Evolutionary conservation across 257 asterid genomes (phyloP), one percentile per base, ranked within the genome.

Genomic region (Coffea canephora): DNA sequence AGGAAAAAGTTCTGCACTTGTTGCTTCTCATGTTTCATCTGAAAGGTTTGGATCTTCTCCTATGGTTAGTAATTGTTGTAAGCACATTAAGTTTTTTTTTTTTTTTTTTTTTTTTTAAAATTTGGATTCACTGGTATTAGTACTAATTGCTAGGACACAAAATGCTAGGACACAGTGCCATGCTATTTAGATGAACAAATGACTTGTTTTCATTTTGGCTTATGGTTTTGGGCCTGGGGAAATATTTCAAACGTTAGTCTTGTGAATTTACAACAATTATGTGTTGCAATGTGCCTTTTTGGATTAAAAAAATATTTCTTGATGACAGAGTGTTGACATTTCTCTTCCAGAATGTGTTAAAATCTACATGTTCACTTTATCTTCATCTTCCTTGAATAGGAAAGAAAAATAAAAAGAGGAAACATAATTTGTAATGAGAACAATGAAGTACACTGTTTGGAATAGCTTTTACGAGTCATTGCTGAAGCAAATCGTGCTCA

Each of bases 41-140:
- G 96, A 90, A 81, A 92, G 99, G 99, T 96, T 41, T 83, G 80
- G 21, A 59, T 39, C 52, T 72, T 79, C 57, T 61, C 81, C 8
- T 79, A 61, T 81, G 45, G 75, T 83, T 79, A 61, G 75, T 82
- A 75, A 76, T 59, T 76, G 68, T 50, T 48, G 62, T 4, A 49
- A 27, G 27, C 15, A 5, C 19, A 31, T 50, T 57, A 23, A 71
- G 19, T 15, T 23, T 25, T 31, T n/a, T 27, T 71, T 45, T 57
- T 52, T 52, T 12, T 52, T 12, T 71, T 4, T 39, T 4, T 39
- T 39, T 39, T 39, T 39, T 39, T 0, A 39, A 39, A 39, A 39
- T 39, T 39, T 39, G 43, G 43, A 39, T 39, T 39, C 43, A 39
- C 43, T 39, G 43, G 43, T 39, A 39, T 3, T 39, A 39, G 43